These are phyloP conservation scores for Irpex rosettiformis DNA, from an alignment of 1,284 basidiomycete species.

Conservation along the genomic window DNA sequence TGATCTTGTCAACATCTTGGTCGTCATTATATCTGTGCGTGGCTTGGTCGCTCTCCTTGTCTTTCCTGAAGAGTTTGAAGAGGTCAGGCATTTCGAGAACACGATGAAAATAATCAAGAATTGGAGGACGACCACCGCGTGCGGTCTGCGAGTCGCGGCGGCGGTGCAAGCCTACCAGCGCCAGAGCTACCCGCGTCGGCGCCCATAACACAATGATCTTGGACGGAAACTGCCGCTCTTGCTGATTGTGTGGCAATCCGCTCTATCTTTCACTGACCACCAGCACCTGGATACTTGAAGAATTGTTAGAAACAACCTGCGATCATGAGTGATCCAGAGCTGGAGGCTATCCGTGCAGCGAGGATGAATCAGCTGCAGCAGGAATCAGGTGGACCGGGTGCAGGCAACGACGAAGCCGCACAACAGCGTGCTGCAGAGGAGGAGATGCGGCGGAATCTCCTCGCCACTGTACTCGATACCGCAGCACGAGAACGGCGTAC, in stretches of 20 bases:
- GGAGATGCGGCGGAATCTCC: constrained; percentile 74
- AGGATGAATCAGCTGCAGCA: constrained; percentile 38
- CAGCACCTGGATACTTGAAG: not conserved
- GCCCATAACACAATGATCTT: not conserved
- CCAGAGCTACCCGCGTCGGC: not conserved
- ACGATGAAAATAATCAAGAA: not conserved
- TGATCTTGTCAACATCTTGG: not conserved
- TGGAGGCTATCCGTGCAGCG: constrained; percentile 42
- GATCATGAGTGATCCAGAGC: constrained; percentile 37
- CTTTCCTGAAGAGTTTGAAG: not conserved
- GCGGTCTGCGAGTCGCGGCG: not conserved
- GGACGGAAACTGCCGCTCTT: not conserved
- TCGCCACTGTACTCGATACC: constrained; percentile 85
- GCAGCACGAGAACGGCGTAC: constrained; percentile 89
- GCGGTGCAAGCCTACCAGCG: not conserved
- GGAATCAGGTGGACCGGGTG: constrained; percentile 5
- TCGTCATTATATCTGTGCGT: not conserved
- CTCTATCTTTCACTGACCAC: not conserved
- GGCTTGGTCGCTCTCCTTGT: not conserved
- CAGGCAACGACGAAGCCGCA: constrained; percentile 49
- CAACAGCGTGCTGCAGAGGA: constrained; percentile 65
- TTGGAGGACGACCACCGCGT: not conserved
- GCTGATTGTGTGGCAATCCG: not conserved
- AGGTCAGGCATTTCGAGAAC: not conserved
- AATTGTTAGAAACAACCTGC: not conserved